These are phyloP conservation scores for Colletotrichum sojae DNA, from an alignment of 2,329 filamentous ascomycete genomes.

Conservation along the genomic window DNA sequence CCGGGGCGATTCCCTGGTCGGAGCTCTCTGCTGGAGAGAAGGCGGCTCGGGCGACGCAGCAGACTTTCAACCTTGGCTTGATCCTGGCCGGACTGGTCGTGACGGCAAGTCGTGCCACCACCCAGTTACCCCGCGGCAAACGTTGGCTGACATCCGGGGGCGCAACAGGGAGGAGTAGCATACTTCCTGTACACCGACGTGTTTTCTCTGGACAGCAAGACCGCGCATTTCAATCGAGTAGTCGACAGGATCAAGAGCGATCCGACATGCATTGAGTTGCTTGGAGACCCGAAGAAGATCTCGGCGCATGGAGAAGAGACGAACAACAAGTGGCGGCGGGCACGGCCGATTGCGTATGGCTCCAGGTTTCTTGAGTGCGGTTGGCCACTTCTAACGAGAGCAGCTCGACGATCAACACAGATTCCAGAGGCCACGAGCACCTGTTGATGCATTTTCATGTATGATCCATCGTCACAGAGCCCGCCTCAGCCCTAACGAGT, in stretches of 20 bases:
- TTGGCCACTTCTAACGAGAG: conserved; percentile 45
- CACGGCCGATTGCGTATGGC: conserved; percentile 72
- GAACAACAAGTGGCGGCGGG: conserved; percentile 83
- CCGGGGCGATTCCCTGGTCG: conserved; percentile 85
- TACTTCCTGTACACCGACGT: conserved; percentile 87
- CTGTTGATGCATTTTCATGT: conserved; percentile 89
- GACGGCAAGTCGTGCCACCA: conserved; percentile 69
- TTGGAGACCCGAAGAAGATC: conserved; percentile 84
- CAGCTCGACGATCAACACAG: conserved; percentile 77
- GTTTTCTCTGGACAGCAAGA: conserved; percentile 88
- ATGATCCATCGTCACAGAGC: conserved; percentile 46
- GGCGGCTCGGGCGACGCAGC: conserved; percentile 86
- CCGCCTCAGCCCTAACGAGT: not conserved
- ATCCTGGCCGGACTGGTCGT: conserved; percentile 81
- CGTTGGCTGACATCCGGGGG: conserved; percentile 20
- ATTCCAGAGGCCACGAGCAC: conserved; percentile 83
- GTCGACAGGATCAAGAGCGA: conserved; percentile 84
- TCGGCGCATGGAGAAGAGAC: conserved; percentile 86
- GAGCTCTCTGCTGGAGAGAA: conserved; percentile 84
- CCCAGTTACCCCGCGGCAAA: conserved; percentile 13
- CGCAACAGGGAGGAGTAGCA: conserved; percentile 76
- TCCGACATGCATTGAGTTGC: conserved; percentile 76
- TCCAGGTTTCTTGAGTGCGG: conserved; percentile 10
- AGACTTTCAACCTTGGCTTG: conserved; percentile 88
- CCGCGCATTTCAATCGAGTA: conserved; percentile 88